These are phyloP conservation scores for Colletotrichum echinochloae DNA, from an alignment of 2,329 filamentous ascomycete species.

Conservation along the genomic window DNA sequence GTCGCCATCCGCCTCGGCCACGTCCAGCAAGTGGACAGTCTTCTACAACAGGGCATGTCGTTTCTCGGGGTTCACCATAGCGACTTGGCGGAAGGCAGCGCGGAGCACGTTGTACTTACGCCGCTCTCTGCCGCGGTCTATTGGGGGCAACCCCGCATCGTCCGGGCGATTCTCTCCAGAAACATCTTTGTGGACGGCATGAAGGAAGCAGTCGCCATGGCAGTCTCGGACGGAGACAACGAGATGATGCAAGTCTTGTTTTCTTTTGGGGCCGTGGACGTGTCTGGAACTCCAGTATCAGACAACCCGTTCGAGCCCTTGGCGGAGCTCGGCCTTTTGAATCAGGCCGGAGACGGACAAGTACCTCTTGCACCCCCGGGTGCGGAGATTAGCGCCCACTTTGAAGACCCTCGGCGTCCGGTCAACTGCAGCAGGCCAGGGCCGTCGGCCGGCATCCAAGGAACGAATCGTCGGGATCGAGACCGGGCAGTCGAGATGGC, in stretches of 20 bases:
- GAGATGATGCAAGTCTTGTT: constrained; percentile 43
- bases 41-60: constrained; percentile 41
- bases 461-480: background rate
- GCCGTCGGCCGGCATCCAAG: background rate
- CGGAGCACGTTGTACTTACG: constrained; percentile 41
- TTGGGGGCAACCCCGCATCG: constrained; percentile 45
- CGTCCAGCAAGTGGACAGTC: constrained; percentile 32
- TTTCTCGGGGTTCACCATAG: constrained; percentile 42
- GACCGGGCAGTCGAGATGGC: background rate
- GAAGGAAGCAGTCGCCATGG: constrained; percentile 44
- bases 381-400: background rate
- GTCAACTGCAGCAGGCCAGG: background rate
- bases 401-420: background rate
- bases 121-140: constrained; percentile 47
- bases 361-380: too few relatives aligned
- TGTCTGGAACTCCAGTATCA: background rate
- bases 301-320: constrained; percentile 12
- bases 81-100: constrained; percentile 4
- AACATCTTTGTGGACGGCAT: constrained; percentile 38
- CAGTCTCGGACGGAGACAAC: constrained; percentile 37
- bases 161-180: constrained; percentile 42
- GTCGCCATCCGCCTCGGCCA: constrained; percentile 48
- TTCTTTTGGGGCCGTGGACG: constrained; percentile 23
- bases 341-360: background rate
- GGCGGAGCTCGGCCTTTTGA: background rate